Percentiles rank a stretch among this genome's conserved stretches.
Evolutionary conservation across 352 stramenopile species (phyloP).

Genomic region (Phytophthora constricta): DNA sequence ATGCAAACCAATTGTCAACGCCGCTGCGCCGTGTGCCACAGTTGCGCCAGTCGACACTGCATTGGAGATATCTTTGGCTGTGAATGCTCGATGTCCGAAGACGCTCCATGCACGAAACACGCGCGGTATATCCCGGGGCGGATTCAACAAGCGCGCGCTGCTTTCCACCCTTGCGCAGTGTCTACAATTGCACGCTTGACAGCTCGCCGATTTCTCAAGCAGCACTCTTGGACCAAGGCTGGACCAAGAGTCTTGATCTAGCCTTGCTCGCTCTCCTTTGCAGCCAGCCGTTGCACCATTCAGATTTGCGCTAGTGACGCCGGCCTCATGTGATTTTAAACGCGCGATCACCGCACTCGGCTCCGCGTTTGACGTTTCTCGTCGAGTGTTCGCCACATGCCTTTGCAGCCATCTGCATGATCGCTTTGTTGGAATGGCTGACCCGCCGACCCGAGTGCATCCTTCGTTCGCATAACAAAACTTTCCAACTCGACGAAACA

Average conservation of each 20-base stretch:
- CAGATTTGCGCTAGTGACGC: neutral
- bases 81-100: neutral
- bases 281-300: neutral
- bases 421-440: slow-evolving; percentile 2
- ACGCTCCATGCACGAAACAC: neutral
- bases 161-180: neutral
- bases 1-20: neutral
- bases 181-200: neutral
- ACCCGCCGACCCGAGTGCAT: slow-evolving; percentile 1
- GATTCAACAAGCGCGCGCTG: neutral
- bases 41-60: neutral
- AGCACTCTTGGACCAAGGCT: too few species aligned
- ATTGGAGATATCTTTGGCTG: neutral
- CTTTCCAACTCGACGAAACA: slow-evolving; percentile 7
- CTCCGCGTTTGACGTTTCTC: slow-evolving; percentile 22
- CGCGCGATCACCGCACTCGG: slow-evolving; percentile 1
- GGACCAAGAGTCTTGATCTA: neutral
- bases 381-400: slow-evolving; percentile 2
- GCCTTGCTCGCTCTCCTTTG: neutral
- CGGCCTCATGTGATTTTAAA: slow-evolving; percentile 19
- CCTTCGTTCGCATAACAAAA: slow-evolving; percentile 17
- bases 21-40: neutral
- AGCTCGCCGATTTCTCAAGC: neutral
- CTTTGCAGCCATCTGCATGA: slow-evolving; percentile 18
- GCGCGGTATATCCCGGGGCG: neutral